phyloP scores from a whole-genome alignment of 1,284 basidiomycete genomes.

The Tilletia caries region DNA sequence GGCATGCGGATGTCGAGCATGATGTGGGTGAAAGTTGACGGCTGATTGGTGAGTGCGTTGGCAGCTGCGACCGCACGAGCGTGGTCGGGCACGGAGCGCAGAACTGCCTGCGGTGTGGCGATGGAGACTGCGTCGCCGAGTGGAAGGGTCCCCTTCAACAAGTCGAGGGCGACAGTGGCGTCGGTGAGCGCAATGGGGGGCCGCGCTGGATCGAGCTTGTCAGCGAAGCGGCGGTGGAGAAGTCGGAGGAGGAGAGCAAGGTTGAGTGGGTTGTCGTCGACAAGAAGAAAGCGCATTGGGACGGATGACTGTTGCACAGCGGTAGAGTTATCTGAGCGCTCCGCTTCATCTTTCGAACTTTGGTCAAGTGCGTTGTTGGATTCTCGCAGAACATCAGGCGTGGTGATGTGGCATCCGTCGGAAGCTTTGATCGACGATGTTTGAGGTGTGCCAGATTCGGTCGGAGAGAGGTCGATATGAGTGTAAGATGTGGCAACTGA shows the following conservation, averaged over 20 bases:
- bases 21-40: slow-evolving; percentile 6
- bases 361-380: not conserved
- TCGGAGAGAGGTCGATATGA: not conserved
- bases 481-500: not conserved
- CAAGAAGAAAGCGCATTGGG: slow-evolving; percentile 35
- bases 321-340: no score
- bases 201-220: not conserved
- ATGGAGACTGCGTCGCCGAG: not conserved
- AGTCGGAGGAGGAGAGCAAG: slow-evolving; percentile 19
- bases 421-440: no score
- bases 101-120: not conserved
- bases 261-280: slow-evolving; percentile 47
- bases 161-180: not conserved
- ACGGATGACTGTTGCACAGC: not conserved
- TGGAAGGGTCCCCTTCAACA: not conserved
- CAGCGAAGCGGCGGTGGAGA: not conserved
- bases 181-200: slow-evolving; percentile 7
- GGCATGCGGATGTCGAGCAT: slow-evolving; percentile 14
- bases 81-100: not conserved
- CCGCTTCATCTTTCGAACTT: not conserved
- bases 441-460: no score
- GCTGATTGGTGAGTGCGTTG: not conserved
- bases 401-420: not conserved
- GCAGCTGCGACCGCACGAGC: not conserved
- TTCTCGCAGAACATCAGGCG: not conserved